Percentiles rank a stretch among this genome's conserved stretches.
These are phyloP conservation scores for Amyloporia xantha DNA, from an alignment of 768 basidiomycete genomes.

Conservation along the genomic window DNA sequence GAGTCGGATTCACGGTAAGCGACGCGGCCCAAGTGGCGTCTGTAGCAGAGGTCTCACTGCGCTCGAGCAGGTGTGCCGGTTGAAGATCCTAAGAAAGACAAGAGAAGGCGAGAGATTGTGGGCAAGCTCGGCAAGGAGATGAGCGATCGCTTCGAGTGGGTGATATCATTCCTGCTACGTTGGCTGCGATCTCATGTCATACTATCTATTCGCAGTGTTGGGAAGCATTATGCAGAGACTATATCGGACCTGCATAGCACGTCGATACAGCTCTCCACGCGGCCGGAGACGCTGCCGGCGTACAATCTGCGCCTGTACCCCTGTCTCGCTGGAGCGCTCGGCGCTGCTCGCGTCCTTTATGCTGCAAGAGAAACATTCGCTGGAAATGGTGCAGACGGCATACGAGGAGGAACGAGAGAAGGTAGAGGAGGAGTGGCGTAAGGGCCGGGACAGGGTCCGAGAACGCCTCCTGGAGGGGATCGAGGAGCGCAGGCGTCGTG, in stretches of 20 bases:
- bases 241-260: conserved; percentile 54
- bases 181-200: neutral
- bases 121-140: conserved; percentile 69
- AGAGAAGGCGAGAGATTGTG: conserved; percentile 62
- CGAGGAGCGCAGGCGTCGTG: conserved; percentile 71
- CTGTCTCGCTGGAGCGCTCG: conserved; percentile 64
- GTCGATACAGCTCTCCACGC: conserved; percentile 56
- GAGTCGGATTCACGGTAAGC: conserved; percentile 36
- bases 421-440: conserved; percentile 79
- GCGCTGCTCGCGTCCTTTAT: conserved; percentile 62
- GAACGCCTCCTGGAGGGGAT: conserved; percentile 79
- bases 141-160: conserved; percentile 69
- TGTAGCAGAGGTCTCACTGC: conserved; percentile 1
- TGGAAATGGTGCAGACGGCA: conserved; percentile 59
- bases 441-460: conserved; percentile 66
- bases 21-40: conserved; percentile 9
- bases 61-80: conserved; percentile 12
- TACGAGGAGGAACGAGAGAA: conserved; percentile 73
- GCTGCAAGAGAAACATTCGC: conserved; percentile 60
- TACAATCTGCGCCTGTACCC: conserved; percentile 73
- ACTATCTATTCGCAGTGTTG: conserved; percentile 33
- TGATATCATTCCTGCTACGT: conserved; percentile 28
- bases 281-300: conserved; percentile 56
- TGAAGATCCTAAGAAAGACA: conserved; percentile 53
- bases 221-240: conserved; percentile 52